Base-by-base conservation (phyloP, 345 rosid genomes). In the Euphorbia pulcherrima region DNA sequence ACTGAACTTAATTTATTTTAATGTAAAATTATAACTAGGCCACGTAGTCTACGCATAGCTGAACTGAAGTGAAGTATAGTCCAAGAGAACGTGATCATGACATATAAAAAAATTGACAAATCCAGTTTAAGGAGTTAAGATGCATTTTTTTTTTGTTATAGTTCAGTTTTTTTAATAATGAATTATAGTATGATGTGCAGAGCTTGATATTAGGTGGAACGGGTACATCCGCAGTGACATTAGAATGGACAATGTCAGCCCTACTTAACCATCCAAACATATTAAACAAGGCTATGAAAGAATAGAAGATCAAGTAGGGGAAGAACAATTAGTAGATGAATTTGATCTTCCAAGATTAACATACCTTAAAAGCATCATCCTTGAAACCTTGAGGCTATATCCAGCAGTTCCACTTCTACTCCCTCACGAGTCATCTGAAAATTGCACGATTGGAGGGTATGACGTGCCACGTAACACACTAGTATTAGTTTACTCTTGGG, bases 241-340 rank as follows among this genome's bases (percentile, higher is more conserved):
- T 88, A 17, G 85, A 88, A 75, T 86, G 91, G 89, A 83, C 83
- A n/a, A 40, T 88, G 83, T 55, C 89, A 0, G 78, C 68, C 63
- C 40, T 86, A 7, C 23, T 81, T 1, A 86, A 88, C 53, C 54
- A 79, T 67, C 88, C 87, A 9, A 16, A 20, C 0, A 29, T 67
- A 18, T 14, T 84, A 5, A 55, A 24, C 0, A 83, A 85, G 23
- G 83, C 79, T 0, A 73, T 61, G 70, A 47, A n/a, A 0, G 88
- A 58, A 29, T 82, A 9, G 82, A 86, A 44, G 35, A 26, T 0
- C 39, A 69, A 50, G 35, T 85, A 11, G 86, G 85, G 20, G 67
- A 69, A 47, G 83, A 74, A 4, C 57, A 76, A 6, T 61, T 86
- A 47, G 11, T 86, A 0, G 85, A 84, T 0, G 90, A 88, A 63